Evolutionary conservation across 257 asterid species (phyloP).

Genomic region (Datura wrightii): DNA sequence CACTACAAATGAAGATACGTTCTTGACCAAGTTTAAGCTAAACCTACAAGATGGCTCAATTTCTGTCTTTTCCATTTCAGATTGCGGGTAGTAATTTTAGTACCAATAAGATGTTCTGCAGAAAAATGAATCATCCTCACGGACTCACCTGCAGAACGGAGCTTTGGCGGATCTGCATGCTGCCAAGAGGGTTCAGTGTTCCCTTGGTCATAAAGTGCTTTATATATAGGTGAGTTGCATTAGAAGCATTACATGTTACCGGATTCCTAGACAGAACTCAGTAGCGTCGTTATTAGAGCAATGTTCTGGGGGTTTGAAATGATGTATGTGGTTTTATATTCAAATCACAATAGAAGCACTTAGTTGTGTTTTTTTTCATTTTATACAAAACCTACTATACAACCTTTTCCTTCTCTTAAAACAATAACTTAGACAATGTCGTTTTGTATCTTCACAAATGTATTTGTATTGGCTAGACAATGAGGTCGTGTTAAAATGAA

Average conservation of each 20-base stretch:
- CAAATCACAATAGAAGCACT: neutral
- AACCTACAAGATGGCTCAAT: neutral
- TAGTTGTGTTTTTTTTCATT: neutral
- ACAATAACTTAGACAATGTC: neutral
- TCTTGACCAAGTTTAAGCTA: constrained; percentile 19
- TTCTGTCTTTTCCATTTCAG: constrained; percentile 5
- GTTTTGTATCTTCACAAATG: neutral
- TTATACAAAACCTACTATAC: neutral
- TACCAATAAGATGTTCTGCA: neutral
- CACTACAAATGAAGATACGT: neutral
- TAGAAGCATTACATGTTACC: neutral
- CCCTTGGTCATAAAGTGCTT: neutral
- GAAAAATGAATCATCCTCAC: neutral
- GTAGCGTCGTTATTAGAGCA: neutral
- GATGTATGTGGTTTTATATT: neutral
- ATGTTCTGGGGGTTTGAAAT: neutral
- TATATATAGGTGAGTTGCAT: neutral
- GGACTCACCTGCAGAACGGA: neutral
- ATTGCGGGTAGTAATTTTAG: constrained; percentile 4
- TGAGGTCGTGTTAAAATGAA: neutral
- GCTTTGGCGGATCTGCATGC: neutral
- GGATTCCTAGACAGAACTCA: neutral
- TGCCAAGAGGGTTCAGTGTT: neutral
- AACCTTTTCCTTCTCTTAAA: neutral
- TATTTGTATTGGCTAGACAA: neutral